These are phyloP conservation scores for Leccinum incarnatum DNA, from an alignment of 768 basidiomycete species.

Conservation along the genomic window DNA sequence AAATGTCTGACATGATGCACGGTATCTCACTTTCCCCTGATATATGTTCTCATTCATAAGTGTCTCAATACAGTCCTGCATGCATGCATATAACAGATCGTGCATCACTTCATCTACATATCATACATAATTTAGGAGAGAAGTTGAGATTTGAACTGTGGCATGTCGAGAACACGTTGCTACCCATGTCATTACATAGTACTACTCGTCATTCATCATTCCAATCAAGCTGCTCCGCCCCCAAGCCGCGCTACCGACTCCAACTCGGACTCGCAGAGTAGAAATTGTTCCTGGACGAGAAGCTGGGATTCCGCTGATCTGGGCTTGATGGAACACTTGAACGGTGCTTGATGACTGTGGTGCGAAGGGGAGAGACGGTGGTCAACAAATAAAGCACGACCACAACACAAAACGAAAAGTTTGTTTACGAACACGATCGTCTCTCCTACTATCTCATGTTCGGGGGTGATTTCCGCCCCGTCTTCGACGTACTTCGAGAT, in stretches of 20 bases:
- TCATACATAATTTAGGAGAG: no score
- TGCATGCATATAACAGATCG: no score
- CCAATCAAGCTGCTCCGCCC: not conserved
- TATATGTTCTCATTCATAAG: no score
- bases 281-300: not conserved
- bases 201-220: not conserved
- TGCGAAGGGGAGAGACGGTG: not conserved
- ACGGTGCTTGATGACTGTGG: not conserved
- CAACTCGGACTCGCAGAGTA: not conserved
- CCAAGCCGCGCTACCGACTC: no score
- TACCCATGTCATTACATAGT: no score
- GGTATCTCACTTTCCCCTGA: no score
- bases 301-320: not conserved
- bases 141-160: no score
- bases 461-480: conserved; percentile 42
- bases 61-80: no score
- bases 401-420: not conserved
- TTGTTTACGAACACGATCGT: conserved; percentile 6
- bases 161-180: no score
- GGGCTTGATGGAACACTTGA: not conserved
- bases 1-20: no score
- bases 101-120: no score
- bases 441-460: conserved; percentile 33
- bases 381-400: not conserved
- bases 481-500: conserved; percentile 40